phyloP scores from a whole-genome alignment of 305 asterid genomes.

The Fraxinus velutina region DNA sequence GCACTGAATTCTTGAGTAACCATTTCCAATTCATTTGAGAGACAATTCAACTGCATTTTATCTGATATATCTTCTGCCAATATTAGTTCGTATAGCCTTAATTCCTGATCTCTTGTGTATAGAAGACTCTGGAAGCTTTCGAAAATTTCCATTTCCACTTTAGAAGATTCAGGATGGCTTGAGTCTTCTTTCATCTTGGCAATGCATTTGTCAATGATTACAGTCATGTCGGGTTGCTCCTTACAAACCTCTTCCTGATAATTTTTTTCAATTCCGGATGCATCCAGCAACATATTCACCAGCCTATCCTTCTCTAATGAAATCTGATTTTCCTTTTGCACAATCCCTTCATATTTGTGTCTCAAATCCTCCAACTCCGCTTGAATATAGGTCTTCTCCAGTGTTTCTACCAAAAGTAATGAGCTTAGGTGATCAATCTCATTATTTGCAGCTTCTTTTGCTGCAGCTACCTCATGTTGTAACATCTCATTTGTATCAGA shows the following conservation, averaged over 20 bases:
- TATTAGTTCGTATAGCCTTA: slow-evolving; percentile 51
- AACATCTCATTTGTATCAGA: slow-evolving; percentile 36
- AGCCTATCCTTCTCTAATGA: slow-evolving; percentile 53
- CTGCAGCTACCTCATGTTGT: slow-evolving; percentile 38
- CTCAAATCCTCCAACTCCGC: slow-evolving; percentile 49
- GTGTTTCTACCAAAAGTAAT: slow-evolving; percentile 43
- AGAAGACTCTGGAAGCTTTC: slow-evolving; percentile 63
- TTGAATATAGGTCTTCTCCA: slow-evolving; percentile 47
- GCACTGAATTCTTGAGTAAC: slow-evolving; percentile 47
- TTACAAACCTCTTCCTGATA: slow-evolving; percentile 32
- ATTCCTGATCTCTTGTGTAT: slow-evolving; percentile 62
- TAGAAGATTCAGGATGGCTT: slow-evolving; percentile 40
- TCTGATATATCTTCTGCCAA: slow-evolving; percentile 58
- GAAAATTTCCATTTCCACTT: slow-evolving; percentile 34
- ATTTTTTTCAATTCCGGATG: slow-evolving; percentile 55
- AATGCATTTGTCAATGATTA: slow-evolving; percentile 52
- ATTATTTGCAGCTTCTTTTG: slow-evolving; percentile 34
- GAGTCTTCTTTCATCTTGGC: slow-evolving; percentile 58
- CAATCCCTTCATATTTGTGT: slow-evolving; percentile 36
- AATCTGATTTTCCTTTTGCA: slow-evolving; percentile 35
- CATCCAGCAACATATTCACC: slow-evolving; percentile 56
- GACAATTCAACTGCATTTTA: slow-evolving; percentile 38
- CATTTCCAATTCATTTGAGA: slow-evolving; percentile 50
- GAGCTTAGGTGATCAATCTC: slow-evolving; percentile 41
- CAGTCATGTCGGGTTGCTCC: slow-evolving; percentile 40